A percentile compares a stretch with the other conserved stretches of the same genome.
Evolutionary conservation across 208 protist genomes (phyloP).

Genomic region (Eutreptiella sp.): DNA sequence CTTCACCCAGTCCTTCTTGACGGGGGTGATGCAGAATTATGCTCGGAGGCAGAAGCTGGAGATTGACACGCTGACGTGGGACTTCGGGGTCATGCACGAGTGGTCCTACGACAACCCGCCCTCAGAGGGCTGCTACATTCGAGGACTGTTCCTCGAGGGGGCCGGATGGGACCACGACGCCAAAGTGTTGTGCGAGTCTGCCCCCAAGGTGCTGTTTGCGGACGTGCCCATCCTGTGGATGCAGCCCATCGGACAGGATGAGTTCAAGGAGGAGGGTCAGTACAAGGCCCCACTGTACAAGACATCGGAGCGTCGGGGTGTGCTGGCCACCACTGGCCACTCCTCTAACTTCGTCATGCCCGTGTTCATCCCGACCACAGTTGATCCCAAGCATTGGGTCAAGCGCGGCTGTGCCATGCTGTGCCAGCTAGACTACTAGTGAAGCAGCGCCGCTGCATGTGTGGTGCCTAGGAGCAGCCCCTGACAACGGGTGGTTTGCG

Average conservation of each 20-base stretch:
- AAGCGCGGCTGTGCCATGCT: too few species aligned
- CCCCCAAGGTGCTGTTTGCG: constrained; percentile 80
- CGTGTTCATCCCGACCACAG: constrained; percentile 62
- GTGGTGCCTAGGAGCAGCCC: too few species aligned
- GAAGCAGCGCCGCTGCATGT: too few species aligned
- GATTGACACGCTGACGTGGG: constrained; percentile 91
- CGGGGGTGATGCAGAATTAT: constrained; percentile 91
- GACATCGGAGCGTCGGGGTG: constrained; percentile 80
- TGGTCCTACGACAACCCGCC: constrained; percentile 32
- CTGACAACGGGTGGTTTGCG: too few species aligned
- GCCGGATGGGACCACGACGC: constrained; percentile 62
- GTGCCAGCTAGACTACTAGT: too few species aligned
- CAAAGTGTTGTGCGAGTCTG: constrained; percentile 67
- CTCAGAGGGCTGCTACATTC: constrained; percentile 38
- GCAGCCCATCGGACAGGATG: constrained; percentile 49
- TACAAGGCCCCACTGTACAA: constrained; percentile 92
- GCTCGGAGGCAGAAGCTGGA: constrained; percentile 88
- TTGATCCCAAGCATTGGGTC: constrained; percentile 77
- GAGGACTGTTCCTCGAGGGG: constrained; percentile 70
- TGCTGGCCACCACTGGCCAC: constrained; percentile 93
- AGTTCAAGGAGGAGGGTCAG: constrained; percentile 42
- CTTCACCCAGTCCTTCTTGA: constrained; percentile 94
- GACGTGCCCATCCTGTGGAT: constrained; percentile 67
- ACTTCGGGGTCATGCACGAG: constrained; percentile 74
- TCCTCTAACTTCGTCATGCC: constrained; percentile 94